Evolutionary conservation across 2,329 filamentous ascomycete species (phyloP), one percentile per base, ranked within the genome.

Genomic region (Fusarium anguioides): DNA sequence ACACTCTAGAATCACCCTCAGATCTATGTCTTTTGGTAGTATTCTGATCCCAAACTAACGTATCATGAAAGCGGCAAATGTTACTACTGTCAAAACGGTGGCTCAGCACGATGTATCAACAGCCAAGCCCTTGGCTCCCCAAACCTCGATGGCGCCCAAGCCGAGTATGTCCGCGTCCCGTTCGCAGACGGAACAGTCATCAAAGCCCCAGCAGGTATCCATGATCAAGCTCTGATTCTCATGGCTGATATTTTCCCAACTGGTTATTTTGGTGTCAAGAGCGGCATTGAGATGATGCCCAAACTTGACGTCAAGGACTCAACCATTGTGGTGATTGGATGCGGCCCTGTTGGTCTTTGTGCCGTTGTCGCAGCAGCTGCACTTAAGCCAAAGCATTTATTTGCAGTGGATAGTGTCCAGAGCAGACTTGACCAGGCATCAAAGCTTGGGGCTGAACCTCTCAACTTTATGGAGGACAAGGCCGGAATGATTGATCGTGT

Each of bases 231-330:
- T 23, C 82, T 96, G 44, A 88, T 96, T 5, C 84, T 97, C 15
- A 97, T 97, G 93, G 93, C 92, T 10, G 94, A 97, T 74, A 96
- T 97, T 71, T 97, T 96, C 77, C 94, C 94, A 1, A 93, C 90
- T 0, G 91, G 94, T 4, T 97, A 88, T 79, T 97, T 94, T 70
- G 94, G 92, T 5, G 92, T 92, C 5, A 84, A 86, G 54, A 96
- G 93, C 72, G 94, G 89, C 5, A 90, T 97, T 76, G 86, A 87
- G 54, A 80, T 89, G 74, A 83, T 90, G 41, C 69, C 72, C 8
- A 66, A 60, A 6, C 60, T 74, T 3, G 50, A 76, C n/a, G 46
- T 79, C 8, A 71, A 75, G 8, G 71, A 81, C 9, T 87, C 89
- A 55, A 92, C 90, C 0, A 90, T 93, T 0, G 91, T 96, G 1